A percentile compares a stretch with the other conserved stretches of the same genome.
Conservation (phyloP, 805 yeast genomes). For the Saccharomycopsis amapae region DNA sequence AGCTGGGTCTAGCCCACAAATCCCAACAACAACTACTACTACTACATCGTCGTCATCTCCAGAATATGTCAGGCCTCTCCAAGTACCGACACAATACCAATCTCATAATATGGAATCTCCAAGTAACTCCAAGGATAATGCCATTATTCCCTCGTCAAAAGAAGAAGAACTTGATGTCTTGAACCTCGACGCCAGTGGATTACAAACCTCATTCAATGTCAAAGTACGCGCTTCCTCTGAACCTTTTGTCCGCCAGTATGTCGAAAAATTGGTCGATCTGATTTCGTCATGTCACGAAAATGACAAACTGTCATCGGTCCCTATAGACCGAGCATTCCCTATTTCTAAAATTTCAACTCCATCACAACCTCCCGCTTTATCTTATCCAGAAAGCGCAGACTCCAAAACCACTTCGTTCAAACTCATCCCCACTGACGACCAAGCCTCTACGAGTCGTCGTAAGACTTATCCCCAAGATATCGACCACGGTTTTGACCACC, state of each 20-base stretch:
- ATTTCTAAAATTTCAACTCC: neutral
- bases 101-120: neutral
- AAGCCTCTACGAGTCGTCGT: neutral
- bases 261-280: too few relatives aligned
- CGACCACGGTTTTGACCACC: neutral
- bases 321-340: neutral
- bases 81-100: neutral
- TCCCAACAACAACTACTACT: neutral
- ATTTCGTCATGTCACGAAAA: too few relatives aligned
- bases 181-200: neutral
- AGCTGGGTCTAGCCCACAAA: neutral
- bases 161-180: neutral
- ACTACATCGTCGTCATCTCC: neutral
- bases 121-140: neutral
- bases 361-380: neutral
- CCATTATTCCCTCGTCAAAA: neutral
- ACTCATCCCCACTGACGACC: neutral
- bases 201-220: neutral
- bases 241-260: constrained; percentile 1
- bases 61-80: neutral
- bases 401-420: neutral
- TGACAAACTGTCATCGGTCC: neutral
- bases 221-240: constrained; percentile 1
- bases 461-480: constrained; percentile 5
- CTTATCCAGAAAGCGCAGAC: neutral